Evolutionary conservation across 139 green algal genomes (phyloP), one percentile per base, ranked within the genome.

Genomic region (Chlamydomonas applanata): DNA sequence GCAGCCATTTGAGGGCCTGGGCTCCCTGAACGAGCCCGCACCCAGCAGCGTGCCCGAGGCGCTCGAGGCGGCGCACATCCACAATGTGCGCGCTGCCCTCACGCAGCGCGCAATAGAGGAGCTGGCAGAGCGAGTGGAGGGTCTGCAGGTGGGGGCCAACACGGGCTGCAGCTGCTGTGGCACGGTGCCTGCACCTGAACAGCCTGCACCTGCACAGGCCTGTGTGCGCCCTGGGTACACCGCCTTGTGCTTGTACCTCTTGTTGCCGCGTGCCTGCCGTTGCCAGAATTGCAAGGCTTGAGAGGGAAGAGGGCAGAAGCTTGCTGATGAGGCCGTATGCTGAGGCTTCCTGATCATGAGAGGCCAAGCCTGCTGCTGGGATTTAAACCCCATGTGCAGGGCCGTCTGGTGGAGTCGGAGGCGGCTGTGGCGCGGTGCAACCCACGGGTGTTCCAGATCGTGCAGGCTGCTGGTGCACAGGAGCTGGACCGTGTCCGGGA

Each of bases 401-500:
- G 40, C 7, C 40, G 68, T 36, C 60, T 84, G 25, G 67, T 61
- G 7, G 76, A 82, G 14, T 78, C 74, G 17, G 88, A 93, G 77
- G 69, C 69, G 19, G 29, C 64, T 29, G 60, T 93, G 70, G 82
- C 82, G 1, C 54, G 71, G 34, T 29, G 73, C 53, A 91, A 93
- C 64, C 88, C 87, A 3, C 61, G 78, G 1, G 57, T 89, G n/a
- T 93, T 93, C 66, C 49, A 71, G 27, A 57, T 71, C 2, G 79
- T 88, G 9, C 81, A 88, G 56, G 78, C 69, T 17, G 71, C 66
- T 2, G 46, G 64, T 14, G 49, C 66, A 0, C 56, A 74, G 22
- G 73, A 88, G 46, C 75, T 92, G 67, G 89, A 90, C 4, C 35
- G 32, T 1, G n/a, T 93, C n/a, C 82, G 82, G 32, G 68, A 73